Base-by-base conservation (phyloP, 306 rosid species). In the Glycine latifolia region DNA sequence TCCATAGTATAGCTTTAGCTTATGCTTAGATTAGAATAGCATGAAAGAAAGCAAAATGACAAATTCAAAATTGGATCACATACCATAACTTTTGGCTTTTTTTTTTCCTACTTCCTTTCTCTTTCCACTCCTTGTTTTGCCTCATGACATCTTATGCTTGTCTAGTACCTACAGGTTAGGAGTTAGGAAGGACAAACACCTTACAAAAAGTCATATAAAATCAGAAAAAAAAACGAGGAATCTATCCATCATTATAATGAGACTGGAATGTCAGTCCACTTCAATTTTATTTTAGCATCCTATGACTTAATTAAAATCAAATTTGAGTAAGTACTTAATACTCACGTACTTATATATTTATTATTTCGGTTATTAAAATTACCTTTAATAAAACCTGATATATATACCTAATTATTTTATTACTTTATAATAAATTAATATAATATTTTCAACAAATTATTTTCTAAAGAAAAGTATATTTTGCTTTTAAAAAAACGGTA, bases 11-110 rank as follows among this genome's bases (percentile, higher is more conserved):
- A 71, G 82, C 31, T 26, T 26, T 26, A 26, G 31, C 43, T 20
- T 73, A 49, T 63, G 79, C 16, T 14, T 77, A 49, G 78, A 11
- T 47, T 78, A 82, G 86, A 78, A 44, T 74, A 39, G 71, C 86
- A 83, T 80, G 79, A 76, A 85, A 78, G 48, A 43, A 68, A 56
- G 67, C 79, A 73, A 83, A 85, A 82, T 82, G 77, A 44, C 50
- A 71, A 83, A 55, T 43, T 78, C 17, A 69, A 86, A 82, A 46
- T 77, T 82, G 76, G 61, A 59, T 79, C 3, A 15, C 8, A 8
- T 26, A 8, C 20, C 6, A 6, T 54, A 52, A 33, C 75, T 80
- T 85, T 56, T 33, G 76, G 71, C 82, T 16, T 76, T 74, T 8
- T 5, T 6, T 20, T 26, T 26, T 26, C 44, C 5, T 39, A 3